Evolutionary conservation across 352 stramenopile genomes (phyloP), one percentile per base, ranked within the genome.

Genomic region (Pythium pyrilobum): DNA sequence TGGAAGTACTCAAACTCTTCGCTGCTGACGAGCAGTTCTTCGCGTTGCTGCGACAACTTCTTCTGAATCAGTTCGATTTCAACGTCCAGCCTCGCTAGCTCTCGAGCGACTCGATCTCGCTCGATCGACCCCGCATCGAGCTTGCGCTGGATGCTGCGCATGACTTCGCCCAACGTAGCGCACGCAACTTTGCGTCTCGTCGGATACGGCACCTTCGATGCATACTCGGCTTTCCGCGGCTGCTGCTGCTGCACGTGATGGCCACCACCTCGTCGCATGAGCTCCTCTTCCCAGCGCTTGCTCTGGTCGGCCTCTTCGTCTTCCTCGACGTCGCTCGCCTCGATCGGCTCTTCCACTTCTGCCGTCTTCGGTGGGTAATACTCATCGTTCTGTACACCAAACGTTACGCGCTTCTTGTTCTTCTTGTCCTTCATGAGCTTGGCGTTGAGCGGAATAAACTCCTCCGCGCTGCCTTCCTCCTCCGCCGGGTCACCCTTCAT

Each of bases 1-100:
- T 88, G 78, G 33, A 89, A 89, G 46, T 85, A 89, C 41, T 92
- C 81, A 54, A 82, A 88, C 64, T 87, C 63, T 58, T 89, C 73
- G 18, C 77, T 87, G 40, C 66, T 75, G 3, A 62, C 56, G 4
- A 80, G 46, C 6, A 85, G 66, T 23, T 87, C 72, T 51, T 85
- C 59, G 7, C 55, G 45, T 41, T 92, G 74, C 25, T 77, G 31
- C 23, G 63, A 44, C 4, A 81, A 24, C 23, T 64, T 73, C 15
- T 72, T 59, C 24, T 86, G 56, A 5, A 85, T 62, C 10, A 82
- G 52, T 28, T 62, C 46, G 3, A 56, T 54, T 32, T 92, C 81
- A 6, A 73, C 67, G 34, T 83, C 71, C 3, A 88, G 56, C n/a
- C 75, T 61, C 21, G 66, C 68, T 8, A 85, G 49, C 21, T 89